Evolutionary conservation across 2,329 filamentous ascomycete genomes (phyloP).

Genomic region (Calonectria multiphialidica): DNA sequence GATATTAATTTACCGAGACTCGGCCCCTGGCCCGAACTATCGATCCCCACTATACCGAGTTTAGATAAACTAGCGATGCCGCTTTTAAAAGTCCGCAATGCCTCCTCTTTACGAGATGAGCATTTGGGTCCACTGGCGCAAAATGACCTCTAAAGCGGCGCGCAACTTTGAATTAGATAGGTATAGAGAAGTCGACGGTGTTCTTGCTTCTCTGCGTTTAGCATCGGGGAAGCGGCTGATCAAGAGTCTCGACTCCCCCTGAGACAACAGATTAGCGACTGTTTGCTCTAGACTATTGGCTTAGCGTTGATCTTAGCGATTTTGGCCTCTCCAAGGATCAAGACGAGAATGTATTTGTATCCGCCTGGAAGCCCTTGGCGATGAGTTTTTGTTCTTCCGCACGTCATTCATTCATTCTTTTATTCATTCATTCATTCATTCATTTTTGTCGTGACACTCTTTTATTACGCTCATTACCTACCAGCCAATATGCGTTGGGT

Average conservation of each 20-base stretch:
- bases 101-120: too few species aligned
- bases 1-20: neutral
- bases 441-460: neutral
- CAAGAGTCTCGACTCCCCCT: neutral
- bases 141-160: neutral
- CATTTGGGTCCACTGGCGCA: too few species aligned
- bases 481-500: conserved; percentile 30
- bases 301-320: neutral
- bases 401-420: neutral
- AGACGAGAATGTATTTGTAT: neutral
- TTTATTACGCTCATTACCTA: neutral
- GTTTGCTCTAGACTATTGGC: neutral
- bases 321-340: neutral
- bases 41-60: neutral
- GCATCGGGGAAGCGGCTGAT: neutral
- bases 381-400: neutral
- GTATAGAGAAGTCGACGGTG: neutral
- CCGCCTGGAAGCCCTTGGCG: neutral
- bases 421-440: conserved; percentile 4
- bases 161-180: neutral
- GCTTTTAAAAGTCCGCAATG: too few species aligned
- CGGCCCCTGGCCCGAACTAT: neutral
- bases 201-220: neutral
- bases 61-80: neutral
- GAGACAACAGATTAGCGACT: neutral